Base-by-base conservation (phyloP, 169 alveolate species). In the Fabrea salina region DNA sequence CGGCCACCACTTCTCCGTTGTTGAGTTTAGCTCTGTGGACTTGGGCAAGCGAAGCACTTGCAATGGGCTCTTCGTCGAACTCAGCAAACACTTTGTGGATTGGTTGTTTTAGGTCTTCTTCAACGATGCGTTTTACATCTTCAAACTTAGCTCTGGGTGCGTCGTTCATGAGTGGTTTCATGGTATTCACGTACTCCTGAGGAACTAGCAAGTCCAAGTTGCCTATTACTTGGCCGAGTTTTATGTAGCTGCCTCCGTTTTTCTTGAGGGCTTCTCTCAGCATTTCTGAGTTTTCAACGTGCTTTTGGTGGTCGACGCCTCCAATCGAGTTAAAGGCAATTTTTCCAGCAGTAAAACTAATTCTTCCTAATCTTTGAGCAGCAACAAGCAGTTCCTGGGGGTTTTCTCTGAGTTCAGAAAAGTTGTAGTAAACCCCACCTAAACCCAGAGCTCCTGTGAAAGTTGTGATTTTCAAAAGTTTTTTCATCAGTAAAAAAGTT, bases 11-110 rank as follows among this genome's bases (percentile, higher is more conserved):
- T 37, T 81, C 86, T 64, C 93, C 93, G 33, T 82, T 79, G 39
- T 72, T 58, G 25, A 91, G 82, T 32, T 51, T 80, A n/a, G 95
- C 95, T 66, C 54, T 79, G 57, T 91, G 95, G 3, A 91, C 95
- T 50, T 91, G 89, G 22, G 94, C 95, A 5, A 91, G 70, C n/a
- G 94, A 88, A 19, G 95, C 95, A 70, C 89, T 59, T 3, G 94
- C 95, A 25, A 90, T 43, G 0, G 95, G 95, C 75, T 72, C 75
- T 41, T 51, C 77, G 3, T 90, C 94, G 54, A 90, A 88, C n/a
- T 80, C 81, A 37, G 39, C 16, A 59, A 85, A 90, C 0, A 90
- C 78, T 32, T 82, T 86, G n/a, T 76, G 86, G 27, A 90, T 13
- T 27, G 70, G 39, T 5, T 50, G 27, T 3, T 80, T 75, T 33